phyloP scores from a whole-genome alignment of 768 basidiomycete species.

The Hydnum rufescens region DNA sequence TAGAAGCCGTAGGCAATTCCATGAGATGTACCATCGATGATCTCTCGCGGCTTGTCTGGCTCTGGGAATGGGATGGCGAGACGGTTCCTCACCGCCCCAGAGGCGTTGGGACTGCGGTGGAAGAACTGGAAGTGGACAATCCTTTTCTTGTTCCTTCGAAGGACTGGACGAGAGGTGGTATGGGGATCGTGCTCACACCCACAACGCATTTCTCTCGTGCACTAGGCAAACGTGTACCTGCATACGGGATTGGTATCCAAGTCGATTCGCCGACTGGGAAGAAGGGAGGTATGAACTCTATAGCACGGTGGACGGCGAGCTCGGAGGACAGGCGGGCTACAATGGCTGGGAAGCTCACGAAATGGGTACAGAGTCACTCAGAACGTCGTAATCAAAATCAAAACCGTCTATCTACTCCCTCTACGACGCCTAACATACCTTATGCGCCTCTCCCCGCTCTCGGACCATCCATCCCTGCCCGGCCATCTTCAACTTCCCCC shows the following conservation, averaged over 20 bases:
- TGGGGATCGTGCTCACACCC: conserved; percentile 58
- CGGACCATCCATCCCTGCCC: not conserved
- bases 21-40: conserved; percentile 49
- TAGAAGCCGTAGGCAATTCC: conserved; percentile 37
- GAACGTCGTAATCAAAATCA: not conserved
- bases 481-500: not conserved
- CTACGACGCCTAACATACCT: conserved; percentile 7
- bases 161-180: conserved; percentile 63
- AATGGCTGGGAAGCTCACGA: conserved; percentile 37
- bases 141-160: conserved; percentile 20
- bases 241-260: conserved; percentile 72
- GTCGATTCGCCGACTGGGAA: conserved; percentile 38
- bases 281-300: conserved; percentile 64
- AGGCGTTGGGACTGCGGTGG: not conserved
- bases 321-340: conserved; percentile 38
- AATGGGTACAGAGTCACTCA: conserved; percentile 37
- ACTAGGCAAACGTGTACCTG: conserved; percentile 47
- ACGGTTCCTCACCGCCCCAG: conserved; percentile 16
- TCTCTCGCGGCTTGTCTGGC: conserved; percentile 58
- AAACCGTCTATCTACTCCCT: conserved; percentile 7
- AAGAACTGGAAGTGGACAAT: not conserved
- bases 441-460: conserved; percentile 5
- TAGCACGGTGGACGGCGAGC: conserved; percentile 69
- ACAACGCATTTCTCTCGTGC: conserved; percentile 52
- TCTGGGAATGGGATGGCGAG: conserved; percentile 72